Conservation (phyloP, 768 basidiomycete genomes). For the Hydnomerulius pinastri region DNA sequence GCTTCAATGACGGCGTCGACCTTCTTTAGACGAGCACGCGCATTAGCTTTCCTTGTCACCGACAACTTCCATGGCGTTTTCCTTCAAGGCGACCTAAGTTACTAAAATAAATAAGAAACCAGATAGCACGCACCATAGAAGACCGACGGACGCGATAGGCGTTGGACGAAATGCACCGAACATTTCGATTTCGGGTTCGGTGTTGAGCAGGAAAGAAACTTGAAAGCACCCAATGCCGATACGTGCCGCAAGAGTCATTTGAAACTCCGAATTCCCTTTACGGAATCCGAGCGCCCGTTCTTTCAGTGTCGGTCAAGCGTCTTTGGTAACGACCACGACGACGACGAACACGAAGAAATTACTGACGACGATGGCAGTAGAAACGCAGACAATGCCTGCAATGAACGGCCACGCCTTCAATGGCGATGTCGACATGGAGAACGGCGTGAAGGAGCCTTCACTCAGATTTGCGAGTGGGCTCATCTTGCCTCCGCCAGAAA, state of each 20-base stretch:
- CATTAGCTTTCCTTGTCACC: slow-evolving; percentile 88
- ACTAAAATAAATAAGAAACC: not conserved
- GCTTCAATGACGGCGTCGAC: slow-evolving; percentile 94
- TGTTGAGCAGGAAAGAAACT: not conserved
- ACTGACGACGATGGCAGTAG: slow-evolving; percentile 47
- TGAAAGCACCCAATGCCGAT: slow-evolving; percentile 18
- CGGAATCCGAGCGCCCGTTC: not conserved
- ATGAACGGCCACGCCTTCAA: slow-evolving; percentile 45
- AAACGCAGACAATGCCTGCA: slow-evolving; percentile 38
- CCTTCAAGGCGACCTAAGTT: slow-evolving; percentile 48
- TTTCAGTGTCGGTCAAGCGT: not conserved
- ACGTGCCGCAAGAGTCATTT: slow-evolving; percentile 24
- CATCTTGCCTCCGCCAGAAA: slow-evolving; percentile 95
- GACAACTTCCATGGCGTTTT: slow-evolving; percentile 95
- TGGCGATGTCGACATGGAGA: slow-evolving; percentile 42
- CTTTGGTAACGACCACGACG: slow-evolving; percentile 27
- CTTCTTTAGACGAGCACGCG: slow-evolving; percentile 82
- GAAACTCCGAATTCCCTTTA: slow-evolving; percentile 24
- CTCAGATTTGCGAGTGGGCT: slow-evolving; percentile 76
- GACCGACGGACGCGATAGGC: slow-evolving; percentile 66
- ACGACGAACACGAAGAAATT: not conserved
- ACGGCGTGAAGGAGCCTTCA: slow-evolving; percentile 35
- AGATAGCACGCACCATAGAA: slow-evolving; percentile 69
- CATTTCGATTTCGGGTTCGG: slow-evolving; percentile 45
- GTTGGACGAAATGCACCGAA: slow-evolving; percentile 85